Percentiles rank a stretch among this genome's conserved stretches.
These are phyloP conservation scores for Ceraceosorus guamensis DNA, from an alignment of 1,284 basidiomycete genomes.

Conservation along the genomic window DNA sequence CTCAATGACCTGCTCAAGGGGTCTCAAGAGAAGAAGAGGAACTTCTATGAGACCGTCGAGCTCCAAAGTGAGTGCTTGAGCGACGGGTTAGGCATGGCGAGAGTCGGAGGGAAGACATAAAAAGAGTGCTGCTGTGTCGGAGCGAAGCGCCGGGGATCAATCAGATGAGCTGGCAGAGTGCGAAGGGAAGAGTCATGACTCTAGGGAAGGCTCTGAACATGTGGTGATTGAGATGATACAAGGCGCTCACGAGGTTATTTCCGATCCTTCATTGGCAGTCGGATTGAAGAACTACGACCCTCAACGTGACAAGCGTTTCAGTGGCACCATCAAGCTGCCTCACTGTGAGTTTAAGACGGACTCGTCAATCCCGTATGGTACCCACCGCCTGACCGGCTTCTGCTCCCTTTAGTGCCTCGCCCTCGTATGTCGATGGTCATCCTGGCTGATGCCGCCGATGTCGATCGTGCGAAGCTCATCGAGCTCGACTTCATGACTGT, in stretches of 20 bases:
- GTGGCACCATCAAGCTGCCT: constrained; percentile 63
- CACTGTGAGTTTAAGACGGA: constrained; percentile 49
- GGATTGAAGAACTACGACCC: constrained; percentile 50
- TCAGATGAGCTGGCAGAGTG: too few species aligned
- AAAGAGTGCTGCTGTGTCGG: too few species aligned
- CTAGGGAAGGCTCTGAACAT: too few species aligned
- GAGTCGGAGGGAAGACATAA: too few species aligned
- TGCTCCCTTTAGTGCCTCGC: constrained; percentile 62
- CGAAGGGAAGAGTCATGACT: too few species aligned
- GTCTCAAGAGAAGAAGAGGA: constrained; percentile 46
- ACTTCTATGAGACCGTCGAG: constrained; percentile 49
- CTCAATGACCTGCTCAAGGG: constrained; percentile 44
- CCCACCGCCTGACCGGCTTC: constrained; percentile 6
- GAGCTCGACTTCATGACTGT: constrained; percentile 96
- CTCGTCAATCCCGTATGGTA: too few species aligned
- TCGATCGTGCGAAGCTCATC: constrained; percentile 96
- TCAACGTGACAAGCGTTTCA: constrained; percentile 50
- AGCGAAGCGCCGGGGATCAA: too few species aligned
- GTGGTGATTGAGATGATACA: too few species aligned
- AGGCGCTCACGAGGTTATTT: too few species aligned
- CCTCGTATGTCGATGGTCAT: constrained; percentile 99
- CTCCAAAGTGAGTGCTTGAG: constrained; percentile 39
- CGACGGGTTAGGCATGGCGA: too few species aligned
- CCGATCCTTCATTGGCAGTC: constrained; percentile 5
- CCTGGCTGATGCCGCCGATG: constrained; percentile 96